A percentile compares a stretch with the other conserved stretches of the same genome.
phyloP scores from a whole-genome alignment of 805 yeast species.

The Sugiyamaella smithiae region DNA sequence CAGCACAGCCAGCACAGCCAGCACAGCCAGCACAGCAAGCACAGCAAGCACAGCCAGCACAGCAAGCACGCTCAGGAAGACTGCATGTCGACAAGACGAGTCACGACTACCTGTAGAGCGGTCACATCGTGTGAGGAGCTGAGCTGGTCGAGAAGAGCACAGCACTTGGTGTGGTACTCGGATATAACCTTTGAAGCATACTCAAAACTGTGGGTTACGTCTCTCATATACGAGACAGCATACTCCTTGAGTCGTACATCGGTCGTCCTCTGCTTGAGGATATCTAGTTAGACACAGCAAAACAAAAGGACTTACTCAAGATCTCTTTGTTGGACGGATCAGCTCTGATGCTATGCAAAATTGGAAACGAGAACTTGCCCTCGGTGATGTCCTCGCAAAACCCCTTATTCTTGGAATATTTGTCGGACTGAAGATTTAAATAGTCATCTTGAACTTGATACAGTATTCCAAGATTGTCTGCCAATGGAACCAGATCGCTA shows the following conservation, averaged over 20 bases:
- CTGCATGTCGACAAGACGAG: too few species aligned
- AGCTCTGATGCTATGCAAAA: slow-evolving; percentile 58
- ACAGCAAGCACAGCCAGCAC: too few species aligned
- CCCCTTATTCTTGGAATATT: slow-evolving; percentile 63
- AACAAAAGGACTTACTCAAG: slow-evolving; percentile 27
- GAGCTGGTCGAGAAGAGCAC: slow-evolving; percentile 19
- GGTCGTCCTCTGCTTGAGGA: slow-evolving; percentile 51
- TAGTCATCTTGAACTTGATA: slow-evolving; percentile 88
- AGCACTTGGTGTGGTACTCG: slow-evolving; percentile 29
- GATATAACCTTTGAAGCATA: slow-evolving; percentile 37
- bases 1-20: too few species aligned
- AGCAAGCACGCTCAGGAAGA: too few species aligned
- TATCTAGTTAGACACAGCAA: slow-evolving; percentile 32
- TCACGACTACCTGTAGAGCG: too few species aligned
- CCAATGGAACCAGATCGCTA: slow-evolving; percentile 50
- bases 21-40: too few species aligned
- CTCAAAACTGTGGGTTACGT: slow-evolving; percentile 40
- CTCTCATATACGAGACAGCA: slow-evolving; percentile 48
- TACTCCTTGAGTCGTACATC: slow-evolving; percentile 49
- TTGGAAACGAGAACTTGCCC: slow-evolving; percentile 86
- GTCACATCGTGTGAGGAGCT: too few species aligned
- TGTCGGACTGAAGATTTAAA: slow-evolving; percentile 57
- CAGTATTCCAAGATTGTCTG: slow-evolving; percentile 74
- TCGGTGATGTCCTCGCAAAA: slow-evolving; percentile 83
- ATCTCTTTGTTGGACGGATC: slow-evolving; percentile 41